Percentiles rank a stretch among this genome's conserved stretches.
Evolutionary conservation across 805 yeast species (phyloP).

Genomic region (Hyphopichia homilentoma): DNA sequence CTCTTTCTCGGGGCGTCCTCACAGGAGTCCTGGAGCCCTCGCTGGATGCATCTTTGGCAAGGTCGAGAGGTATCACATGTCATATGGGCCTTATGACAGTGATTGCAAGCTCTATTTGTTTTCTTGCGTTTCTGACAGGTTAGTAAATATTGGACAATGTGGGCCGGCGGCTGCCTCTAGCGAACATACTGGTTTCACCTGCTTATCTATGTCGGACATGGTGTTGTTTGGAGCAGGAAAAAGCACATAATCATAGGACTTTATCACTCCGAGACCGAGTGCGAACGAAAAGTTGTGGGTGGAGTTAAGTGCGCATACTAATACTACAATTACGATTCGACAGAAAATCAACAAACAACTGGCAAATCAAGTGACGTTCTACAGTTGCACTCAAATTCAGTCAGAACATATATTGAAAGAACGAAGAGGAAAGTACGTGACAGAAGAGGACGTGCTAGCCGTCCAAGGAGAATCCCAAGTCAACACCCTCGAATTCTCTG

Average conservation of each 20-base stretch:
- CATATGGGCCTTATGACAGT: slow-evolving; percentile 88
- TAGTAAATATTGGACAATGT: slow-evolving; percentile 3
- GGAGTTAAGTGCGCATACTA: too few species aligned
- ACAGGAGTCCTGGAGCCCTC: slow-evolving; percentile 69
- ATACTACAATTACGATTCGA: too few species aligned
- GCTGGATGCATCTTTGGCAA: slow-evolving; percentile 69
- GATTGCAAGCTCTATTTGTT: slow-evolving; percentile 83
- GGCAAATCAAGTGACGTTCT: too few species aligned
- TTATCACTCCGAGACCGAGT: too few species aligned
- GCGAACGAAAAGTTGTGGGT: too few species aligned
- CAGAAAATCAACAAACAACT: too few species aligned
- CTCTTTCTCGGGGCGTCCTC: slow-evolving; percentile 86
- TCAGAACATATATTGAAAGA: too few species aligned
- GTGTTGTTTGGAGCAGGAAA: background rate
- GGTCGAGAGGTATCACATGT: slow-evolving; percentile 87
- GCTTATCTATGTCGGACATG: background rate
- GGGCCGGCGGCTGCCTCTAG: background rate
- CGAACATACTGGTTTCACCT: slow-evolving; percentile 5
- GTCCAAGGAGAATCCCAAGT: slow-evolving; percentile 37
- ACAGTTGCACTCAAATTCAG: too few species aligned
- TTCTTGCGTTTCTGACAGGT: slow-evolving; percentile 45
- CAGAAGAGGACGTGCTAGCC: slow-evolving; percentile 15
- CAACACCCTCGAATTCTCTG: slow-evolving; percentile 25
- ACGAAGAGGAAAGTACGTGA: background rate
- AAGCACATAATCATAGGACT: background rate